These are phyloP conservation scores for Penicillium arizonense DNA, from an alignment of 495 filamentous ascomycete species.

Conservation along the genomic window DNA sequence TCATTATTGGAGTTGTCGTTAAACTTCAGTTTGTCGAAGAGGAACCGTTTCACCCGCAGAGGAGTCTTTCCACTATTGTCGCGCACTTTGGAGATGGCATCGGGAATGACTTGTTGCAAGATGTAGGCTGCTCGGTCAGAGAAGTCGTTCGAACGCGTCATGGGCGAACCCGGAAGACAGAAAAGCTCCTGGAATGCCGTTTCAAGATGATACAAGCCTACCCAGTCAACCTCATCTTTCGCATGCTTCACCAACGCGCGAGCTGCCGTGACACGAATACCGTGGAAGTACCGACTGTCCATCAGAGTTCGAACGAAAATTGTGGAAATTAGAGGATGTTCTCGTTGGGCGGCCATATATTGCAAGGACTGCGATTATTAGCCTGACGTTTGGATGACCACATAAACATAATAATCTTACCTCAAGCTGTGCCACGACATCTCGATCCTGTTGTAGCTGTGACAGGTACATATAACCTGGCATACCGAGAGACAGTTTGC, in stretches of 20 bases:
- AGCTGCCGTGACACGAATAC: conserved; percentile 81
- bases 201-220: conserved; percentile 80
- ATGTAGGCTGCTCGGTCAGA: conserved; percentile 76
- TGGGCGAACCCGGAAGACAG: conserved; percentile 68
- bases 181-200: conserved; percentile 85
- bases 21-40: conserved; percentile 83
- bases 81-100: conserved; percentile 74
- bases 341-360: conserved; percentile 55
- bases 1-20: conserved; percentile 91
- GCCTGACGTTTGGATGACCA: neutral
- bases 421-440: conserved; percentile 94
- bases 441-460: conserved; percentile 94
- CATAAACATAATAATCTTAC: conserved; percentile 22
- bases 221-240: conserved; percentile 64
- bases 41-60: conserved; percentile 67
- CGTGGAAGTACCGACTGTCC: conserved; percentile 90
- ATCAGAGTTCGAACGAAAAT: conserved; percentile 85
- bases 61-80: conserved; percentile 76
- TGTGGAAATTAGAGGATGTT: conserved; percentile 76
- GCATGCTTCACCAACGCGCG: conserved; percentile 72
- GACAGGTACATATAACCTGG: conserved; percentile 96
- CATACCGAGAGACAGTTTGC: conserved; percentile 73
- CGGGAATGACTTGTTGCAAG: conserved; percentile 76
- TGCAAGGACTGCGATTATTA: conserved; percentile 50
- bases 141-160: conserved; percentile 88